A percentile compares a stretch with the other conserved stretches of the same genome.
Conservation (phyloP, 1,139 yeast species). For the Yamadazyma membranifaciens region DNA sequence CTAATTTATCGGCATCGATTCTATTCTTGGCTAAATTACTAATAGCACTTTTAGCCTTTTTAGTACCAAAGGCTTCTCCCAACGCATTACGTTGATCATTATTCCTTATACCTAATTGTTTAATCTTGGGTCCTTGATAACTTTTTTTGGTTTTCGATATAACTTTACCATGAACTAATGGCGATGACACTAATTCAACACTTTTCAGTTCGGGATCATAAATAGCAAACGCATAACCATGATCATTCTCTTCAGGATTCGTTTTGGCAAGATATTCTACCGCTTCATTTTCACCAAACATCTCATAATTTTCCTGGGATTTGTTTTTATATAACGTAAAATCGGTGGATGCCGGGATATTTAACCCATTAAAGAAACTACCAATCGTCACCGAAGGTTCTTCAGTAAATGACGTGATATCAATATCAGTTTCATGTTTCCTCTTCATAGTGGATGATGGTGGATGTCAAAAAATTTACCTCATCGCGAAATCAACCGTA, state of each 20-base stretch:
- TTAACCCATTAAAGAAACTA: constrained; percentile 73
- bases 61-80: constrained; percentile 97
- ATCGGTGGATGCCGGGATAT: constrained; percentile 54
- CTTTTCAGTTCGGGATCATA: constrained; percentile 61
- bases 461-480: constrained; percentile 6
- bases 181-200: constrained; percentile 62
- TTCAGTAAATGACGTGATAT: constrained; percentile 28
- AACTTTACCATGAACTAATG: constrained; percentile 55
- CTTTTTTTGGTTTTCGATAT: constrained; percentile 52
- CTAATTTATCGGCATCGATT: constrained; percentile 79
- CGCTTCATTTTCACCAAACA: constrained; percentile 78
- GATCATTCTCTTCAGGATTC: constrained; percentile 28
- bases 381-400: constrained; percentile 46
- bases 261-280: constrained; percentile 72
- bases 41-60: constrained; percentile 91
- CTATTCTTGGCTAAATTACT: constrained; percentile 76
- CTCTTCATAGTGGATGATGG: constrained; percentile 7
- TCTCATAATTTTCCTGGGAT: constrained; percentile 40
- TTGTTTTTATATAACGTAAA: constrained; percentile 66
- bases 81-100: constrained; percentile 70
- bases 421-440: constrained; percentile 22
- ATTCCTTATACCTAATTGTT: constrained; percentile 52
- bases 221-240: constrained; percentile 60
- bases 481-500: constrained; percentile 9
- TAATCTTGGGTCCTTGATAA: constrained; percentile 60